phyloP scores from a whole-genome alignment of 352 stramenopile genomes.

The Pythium oligandrum region DNA sequence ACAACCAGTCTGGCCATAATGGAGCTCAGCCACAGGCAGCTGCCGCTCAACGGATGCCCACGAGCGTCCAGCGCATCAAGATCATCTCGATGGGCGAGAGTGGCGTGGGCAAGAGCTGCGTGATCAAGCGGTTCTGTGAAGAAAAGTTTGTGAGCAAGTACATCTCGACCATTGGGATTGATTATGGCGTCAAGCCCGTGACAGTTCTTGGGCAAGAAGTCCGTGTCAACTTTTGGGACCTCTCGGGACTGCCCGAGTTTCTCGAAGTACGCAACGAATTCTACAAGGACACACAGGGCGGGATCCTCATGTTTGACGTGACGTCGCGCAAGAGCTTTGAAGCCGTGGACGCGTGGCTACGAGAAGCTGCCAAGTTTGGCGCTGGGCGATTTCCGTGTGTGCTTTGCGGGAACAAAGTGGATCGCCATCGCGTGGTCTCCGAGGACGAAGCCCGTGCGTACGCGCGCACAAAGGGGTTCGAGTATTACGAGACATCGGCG shows the following conservation, averaged over 20 bases:
- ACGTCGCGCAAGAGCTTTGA: constrained; percentile 76
- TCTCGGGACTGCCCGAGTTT: constrained; percentile 90
- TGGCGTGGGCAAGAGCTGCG: constrained; percentile 90
- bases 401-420: constrained; percentile 91
- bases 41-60: constrained; percentile 3
- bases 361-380: constrained; percentile 87
- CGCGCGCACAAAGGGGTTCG: constrained; percentile 66
- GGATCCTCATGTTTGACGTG: constrained; percentile 79
- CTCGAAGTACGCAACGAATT: constrained; percentile 96
- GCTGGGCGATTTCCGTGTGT: constrained; percentile 80
- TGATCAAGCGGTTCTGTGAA: constrained; percentile 96
- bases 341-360: constrained; percentile 82
- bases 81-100: constrained; percentile 92
- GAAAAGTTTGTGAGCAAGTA: constrained; percentile 94
- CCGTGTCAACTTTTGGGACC: constrained; percentile 94
- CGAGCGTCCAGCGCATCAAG: constrained; percentile 83
- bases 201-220: constrained; percentile 64
- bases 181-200: constrained; percentile 93
- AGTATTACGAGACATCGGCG: constrained; percentile 92
- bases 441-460: constrained; percentile 80
- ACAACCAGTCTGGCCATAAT: constrained; percentile 1
- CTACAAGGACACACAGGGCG: constrained; percentile 91
- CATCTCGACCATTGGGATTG: constrained; percentile 94
- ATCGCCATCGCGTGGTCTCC: constrained; percentile 65
- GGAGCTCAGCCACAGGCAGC: too few species aligned